Conservation (phyloP, 257 asterid species). For the Solanum infundibuliforme region DNA sequence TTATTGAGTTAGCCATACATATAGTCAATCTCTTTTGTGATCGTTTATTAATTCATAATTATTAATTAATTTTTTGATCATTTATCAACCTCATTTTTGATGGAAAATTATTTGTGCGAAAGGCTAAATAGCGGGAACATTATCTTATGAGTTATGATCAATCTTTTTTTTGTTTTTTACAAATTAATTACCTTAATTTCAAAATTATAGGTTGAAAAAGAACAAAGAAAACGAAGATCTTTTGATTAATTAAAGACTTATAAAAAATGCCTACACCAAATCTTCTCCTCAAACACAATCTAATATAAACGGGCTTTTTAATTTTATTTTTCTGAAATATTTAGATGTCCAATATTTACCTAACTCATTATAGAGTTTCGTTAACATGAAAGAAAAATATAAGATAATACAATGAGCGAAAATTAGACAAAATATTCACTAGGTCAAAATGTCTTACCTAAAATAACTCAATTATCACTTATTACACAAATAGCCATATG, state of each 20-base stretch:
- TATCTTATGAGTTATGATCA: not conserved
- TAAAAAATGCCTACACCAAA: not conserved
- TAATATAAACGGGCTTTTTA: not conserved
- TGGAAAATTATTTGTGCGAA: not conserved
- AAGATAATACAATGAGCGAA: not conserved
- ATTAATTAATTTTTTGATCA: not conserved
- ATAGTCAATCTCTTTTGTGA: not conserved
- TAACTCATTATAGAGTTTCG: not conserved
- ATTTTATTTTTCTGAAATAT: not conserved
- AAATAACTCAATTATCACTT: not conserved
- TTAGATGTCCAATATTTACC: not conserved
- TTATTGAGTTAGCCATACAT: not conserved
- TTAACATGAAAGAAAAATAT: not conserved
- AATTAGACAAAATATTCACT: not conserved
- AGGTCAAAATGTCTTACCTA: not conserved
- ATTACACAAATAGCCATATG: not conserved
- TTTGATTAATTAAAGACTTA: not conserved
- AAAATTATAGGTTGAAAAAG: not conserved
- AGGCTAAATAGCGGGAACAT: not conserved
- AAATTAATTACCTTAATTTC: not conserved
- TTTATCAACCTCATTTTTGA: not conserved
- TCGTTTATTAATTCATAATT: not conserved
- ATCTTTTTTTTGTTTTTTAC: not conserved
- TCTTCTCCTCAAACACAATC: not conserved
- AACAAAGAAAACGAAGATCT: not conserved